These are phyloP conservation scores for Zymoseptoria pseudotritici DNA, from an alignment of 2,329 filamentous ascomycete species.

Conservation along the genomic window DNA sequence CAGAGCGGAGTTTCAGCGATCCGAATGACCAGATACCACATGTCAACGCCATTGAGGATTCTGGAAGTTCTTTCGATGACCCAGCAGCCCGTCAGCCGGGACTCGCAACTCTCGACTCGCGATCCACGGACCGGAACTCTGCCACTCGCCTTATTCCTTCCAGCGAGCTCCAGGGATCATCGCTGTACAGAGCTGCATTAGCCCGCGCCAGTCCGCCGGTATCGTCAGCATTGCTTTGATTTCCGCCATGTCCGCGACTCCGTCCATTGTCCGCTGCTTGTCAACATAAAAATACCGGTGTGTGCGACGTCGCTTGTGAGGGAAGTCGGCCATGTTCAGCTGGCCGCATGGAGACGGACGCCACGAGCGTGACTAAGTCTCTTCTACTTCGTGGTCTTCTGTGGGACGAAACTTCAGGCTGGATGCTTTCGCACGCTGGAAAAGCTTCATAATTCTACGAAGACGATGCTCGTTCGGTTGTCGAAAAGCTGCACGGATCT, in stretches of 20 bases:
- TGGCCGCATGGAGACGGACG: too few relatives aligned
- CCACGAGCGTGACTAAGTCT: too few relatives aligned
- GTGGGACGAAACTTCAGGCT: too few relatives aligned
- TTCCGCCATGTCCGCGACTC: not conserved
- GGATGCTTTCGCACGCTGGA: too few relatives aligned
- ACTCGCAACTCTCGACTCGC: not conserved
- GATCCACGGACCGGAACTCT: not conserved
- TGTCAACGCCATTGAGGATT: not conserved
- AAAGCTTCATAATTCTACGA: too few relatives aligned
- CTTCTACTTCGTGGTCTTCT: too few relatives aligned
- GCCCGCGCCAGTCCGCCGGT: not conserved
- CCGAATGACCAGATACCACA: not conserved
- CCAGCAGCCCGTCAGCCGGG: not conserved
- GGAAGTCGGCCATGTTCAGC: not conserved
- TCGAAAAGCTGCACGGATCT: too few relatives aligned
- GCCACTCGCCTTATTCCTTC: not conserved
- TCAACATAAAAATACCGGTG: not conserved
- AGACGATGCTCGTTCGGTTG: too few relatives aligned
- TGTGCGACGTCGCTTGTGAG: not conserved
- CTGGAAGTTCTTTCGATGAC: not conserved
- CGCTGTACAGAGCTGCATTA: not conserved
- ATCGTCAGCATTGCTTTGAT: not conserved
- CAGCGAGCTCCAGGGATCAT: not conserved
- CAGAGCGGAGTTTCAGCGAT: not conserved
- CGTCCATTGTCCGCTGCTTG: not conserved